phyloP scores from a whole-genome alignment of 2,329 filamentous ascomycete species.

The Penicillium sp. region DNA sequence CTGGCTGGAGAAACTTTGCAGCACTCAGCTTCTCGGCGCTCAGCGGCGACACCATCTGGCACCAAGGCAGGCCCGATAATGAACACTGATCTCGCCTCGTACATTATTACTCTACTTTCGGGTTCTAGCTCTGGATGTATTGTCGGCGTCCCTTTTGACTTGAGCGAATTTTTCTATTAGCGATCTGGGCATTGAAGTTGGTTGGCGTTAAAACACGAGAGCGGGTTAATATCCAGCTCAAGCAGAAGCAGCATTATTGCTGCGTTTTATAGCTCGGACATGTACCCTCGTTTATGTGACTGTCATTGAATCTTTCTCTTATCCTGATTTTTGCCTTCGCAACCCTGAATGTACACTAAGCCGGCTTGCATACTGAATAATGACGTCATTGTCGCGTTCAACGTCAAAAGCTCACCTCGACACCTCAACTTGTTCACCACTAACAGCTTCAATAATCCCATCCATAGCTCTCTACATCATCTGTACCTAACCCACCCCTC shows the following conservation, averaged over 20 bases:
- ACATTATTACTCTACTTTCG: slow-evolving; percentile 21
- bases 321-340: background rate
- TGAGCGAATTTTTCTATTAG: slow-evolving; percentile 39
- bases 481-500: background rate
- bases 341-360: background rate
- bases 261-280: background rate
- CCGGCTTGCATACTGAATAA: background rate
- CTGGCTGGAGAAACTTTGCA: slow-evolving; percentile 51
- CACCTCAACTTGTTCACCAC: background rate
- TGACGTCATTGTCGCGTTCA: background rate
- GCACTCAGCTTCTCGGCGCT: slow-evolving; percentile 51
- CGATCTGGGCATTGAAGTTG: slow-evolving; percentile 28
- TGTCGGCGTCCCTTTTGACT: slow-evolving; percentile 18
- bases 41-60: slow-evolving; percentile 53
- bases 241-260: background rate
- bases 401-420: background rate
- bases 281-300: slow-evolving; percentile 3
- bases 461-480: background rate
- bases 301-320: slow-evolving; percentile 3
- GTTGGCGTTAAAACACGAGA: slow-evolving; percentile 33
- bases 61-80: slow-evolving; percentile 45
- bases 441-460: background rate
- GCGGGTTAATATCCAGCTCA: background rate
- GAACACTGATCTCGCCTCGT: slow-evolving; percentile 36
- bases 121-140: slow-evolving; percentile 21